A percentile compares a stretch with the other conserved stretches of the same genome.
These are phyloP conservation scores for Myxozyma melibiosi DNA, from an alignment of 805 yeast genomes.

Conservation along the genomic window DNA sequence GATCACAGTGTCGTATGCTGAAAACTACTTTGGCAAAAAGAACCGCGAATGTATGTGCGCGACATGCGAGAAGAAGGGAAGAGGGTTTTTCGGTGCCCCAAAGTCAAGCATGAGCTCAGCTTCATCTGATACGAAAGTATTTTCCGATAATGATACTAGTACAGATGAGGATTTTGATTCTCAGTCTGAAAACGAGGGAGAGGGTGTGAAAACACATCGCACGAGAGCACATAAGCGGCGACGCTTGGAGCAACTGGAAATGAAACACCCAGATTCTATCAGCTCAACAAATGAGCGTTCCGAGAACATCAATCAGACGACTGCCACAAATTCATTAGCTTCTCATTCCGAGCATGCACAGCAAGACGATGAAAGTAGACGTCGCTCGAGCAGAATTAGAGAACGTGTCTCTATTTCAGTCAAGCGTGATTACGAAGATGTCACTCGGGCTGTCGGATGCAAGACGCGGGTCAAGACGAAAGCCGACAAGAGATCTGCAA, in stretches of 20 bases:
- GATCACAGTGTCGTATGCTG: constrained; percentile 50
- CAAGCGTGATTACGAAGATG: constrained; percentile 15
- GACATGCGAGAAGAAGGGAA: constrained; percentile 44
- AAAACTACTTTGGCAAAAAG: constrained; percentile 48
- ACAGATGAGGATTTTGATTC: constrained; percentile 9
- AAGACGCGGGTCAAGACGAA: background rate
- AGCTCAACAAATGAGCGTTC: too few species aligned
- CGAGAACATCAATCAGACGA: too few species aligned
- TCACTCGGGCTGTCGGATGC: background rate
- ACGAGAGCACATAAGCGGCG: constrained; percentile 18
- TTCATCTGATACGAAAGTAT: background rate
- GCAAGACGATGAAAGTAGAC: background rate
- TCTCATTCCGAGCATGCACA: background rate
- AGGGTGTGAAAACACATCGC: constrained; percentile 8
- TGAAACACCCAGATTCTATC: background rate
- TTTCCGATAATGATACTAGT: background rate
- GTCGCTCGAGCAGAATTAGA: constrained; percentile 12
- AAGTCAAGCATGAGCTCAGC: background rate
- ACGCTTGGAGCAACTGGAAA: background rate
- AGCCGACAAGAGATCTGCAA: too few species aligned
- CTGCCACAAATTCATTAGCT: background rate
- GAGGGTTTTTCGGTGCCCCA: constrained; percentile 18
- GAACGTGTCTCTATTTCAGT: background rate
- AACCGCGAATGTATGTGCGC: constrained; percentile 52
- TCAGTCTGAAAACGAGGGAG: background rate